Evolutionary conservation across 257 asterid genomes (phyloP).

Genomic region (Solanum pennellii): DNA sequence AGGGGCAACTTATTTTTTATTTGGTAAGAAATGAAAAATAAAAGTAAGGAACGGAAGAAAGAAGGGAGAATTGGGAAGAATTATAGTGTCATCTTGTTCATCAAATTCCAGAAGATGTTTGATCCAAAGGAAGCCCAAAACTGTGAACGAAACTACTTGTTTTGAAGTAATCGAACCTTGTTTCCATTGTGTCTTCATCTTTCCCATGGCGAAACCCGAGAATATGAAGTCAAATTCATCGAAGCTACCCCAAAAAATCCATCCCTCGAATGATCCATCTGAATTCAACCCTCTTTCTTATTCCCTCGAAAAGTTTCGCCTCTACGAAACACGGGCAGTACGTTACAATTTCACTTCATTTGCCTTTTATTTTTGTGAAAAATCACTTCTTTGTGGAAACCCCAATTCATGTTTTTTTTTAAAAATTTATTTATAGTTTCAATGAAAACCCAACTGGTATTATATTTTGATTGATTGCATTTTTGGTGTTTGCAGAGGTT

Average conservation of each 20-base stretch:
- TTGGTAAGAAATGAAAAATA: background rate
- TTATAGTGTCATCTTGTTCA: background rate
- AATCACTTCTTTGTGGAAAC: background rate
- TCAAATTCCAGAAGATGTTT: background rate
- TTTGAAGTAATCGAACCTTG: background rate
- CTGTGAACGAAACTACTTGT: background rate
- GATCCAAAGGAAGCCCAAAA: conserved; percentile 3
- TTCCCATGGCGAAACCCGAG: conserved; percentile 52
- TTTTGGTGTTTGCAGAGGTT: conserved; percentile 45
- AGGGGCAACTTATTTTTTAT: background rate
- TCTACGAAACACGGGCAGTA: conserved; percentile 31
- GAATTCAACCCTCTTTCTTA: conserved; percentile 56
- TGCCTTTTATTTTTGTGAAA: background rate
- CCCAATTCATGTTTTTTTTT: background rate
- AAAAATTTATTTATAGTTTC: background rate
- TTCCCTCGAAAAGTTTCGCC: conserved; percentile 95
- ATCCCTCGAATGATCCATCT: conserved; percentile 26
- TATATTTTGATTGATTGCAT: background rate
- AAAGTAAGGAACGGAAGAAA: background rate
- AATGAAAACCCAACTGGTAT: conserved; percentile 58
- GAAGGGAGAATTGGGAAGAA: background rate
- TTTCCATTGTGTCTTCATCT: background rate
- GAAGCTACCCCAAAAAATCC: conserved; percentile 49
- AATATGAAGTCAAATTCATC: conserved; percentile 41
- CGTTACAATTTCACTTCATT: background rate